These are phyloP conservation scores for Oryza meridionalis DNA, from an alignment of 176 grass and related monocot species.

Conservation along the genomic window DNA sequence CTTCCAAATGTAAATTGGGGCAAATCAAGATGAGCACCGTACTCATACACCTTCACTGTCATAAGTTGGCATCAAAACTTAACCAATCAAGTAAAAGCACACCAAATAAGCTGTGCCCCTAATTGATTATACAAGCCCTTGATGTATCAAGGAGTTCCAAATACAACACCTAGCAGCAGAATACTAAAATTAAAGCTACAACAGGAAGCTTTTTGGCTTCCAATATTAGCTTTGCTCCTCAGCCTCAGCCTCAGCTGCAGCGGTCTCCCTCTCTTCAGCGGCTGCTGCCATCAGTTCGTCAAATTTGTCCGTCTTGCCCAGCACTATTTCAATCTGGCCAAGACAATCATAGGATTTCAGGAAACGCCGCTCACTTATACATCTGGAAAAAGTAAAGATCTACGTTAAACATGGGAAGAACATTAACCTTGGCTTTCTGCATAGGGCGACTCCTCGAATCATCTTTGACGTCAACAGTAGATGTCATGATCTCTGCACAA, in stretches of 20 bases:
- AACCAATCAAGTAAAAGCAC: conserved; percentile 50
- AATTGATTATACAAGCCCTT: conserved; percentile 40
- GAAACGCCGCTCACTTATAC: not conserved
- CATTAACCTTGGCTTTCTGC: conserved; percentile 89
- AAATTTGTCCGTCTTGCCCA: conserved; percentile 88
- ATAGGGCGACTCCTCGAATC: conserved; percentile 67
- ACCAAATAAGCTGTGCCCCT: conserved; percentile 49
- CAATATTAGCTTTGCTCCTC: conserved; percentile 77
- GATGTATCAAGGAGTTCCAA: conserved; percentile 41
- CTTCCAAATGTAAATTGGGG: not conserved
- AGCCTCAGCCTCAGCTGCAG: conserved; percentile 31
- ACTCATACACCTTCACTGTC: conserved; percentile 18
- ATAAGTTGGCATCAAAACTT: conserved; percentile 35
- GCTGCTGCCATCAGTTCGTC: conserved; percentile 90
- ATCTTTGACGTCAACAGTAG: conserved; percentile 86
- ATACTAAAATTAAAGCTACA: conserved; percentile 54
- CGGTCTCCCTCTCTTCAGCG: conserved; percentile 67
- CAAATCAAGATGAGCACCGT: conserved; percentile 35
- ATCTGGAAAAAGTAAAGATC: not conserved
- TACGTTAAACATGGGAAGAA: not conserved
- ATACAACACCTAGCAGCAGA: conserved; percentile 39
- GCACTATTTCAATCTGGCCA: conserved; percentile 85
- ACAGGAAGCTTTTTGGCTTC: conserved; percentile 37
- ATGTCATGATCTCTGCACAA: conserved; percentile 77
- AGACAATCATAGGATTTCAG: not conserved